Evolutionary conservation across 305 asterid genomes (phyloP).

Genomic region (Striga hermonthica): DNA sequence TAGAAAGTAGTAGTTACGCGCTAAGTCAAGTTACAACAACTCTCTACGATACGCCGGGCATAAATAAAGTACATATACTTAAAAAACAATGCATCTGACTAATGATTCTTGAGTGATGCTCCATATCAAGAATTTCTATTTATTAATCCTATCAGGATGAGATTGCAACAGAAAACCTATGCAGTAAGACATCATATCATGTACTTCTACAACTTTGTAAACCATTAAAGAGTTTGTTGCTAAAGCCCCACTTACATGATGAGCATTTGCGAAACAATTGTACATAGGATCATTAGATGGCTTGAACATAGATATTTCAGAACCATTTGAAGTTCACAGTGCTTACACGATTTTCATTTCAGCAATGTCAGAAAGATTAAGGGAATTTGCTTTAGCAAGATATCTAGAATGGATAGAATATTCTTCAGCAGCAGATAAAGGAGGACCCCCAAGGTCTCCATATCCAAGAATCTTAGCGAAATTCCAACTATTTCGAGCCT

Average conservation of each 20-base stretch:
- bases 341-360: slow-evolving; percentile 98
- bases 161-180: too few relatives aligned
- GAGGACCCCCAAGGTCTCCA: slow-evolving; percentile 89
- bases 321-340: not conserved
- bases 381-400: slow-evolving; percentile 92
- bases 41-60: too few relatives aligned
- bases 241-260: too few relatives aligned
- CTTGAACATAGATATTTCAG: too few relatives aligned
- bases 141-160: too few relatives aligned
- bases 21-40: too few relatives aligned
- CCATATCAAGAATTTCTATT: not conserved
- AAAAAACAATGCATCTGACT: not conserved
- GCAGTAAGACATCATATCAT: too few relatives aligned
- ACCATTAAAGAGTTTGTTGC: too few relatives aligned
- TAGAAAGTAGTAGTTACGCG: not conserved
- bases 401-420: slow-evolving; percentile 95
- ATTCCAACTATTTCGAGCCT: slow-evolving; percentile 77
- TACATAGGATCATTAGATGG: too few relatives aligned
- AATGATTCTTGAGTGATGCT: slow-evolving; percentile 4
- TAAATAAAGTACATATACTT: not conserved
- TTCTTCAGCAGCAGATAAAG: slow-evolving; percentile 90
- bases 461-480: slow-evolving; percentile 78
- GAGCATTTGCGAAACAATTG: too few relatives aligned
- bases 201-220: too few relatives aligned
- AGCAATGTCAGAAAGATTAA: slow-evolving; percentile 84